A percentile compares a stretch with the other conserved stretches of the same genome.
phyloP scores from a whole-genome alignment of 2,329 filamentous ascomycete species.

The Dactylella cylindrospora region DNA sequence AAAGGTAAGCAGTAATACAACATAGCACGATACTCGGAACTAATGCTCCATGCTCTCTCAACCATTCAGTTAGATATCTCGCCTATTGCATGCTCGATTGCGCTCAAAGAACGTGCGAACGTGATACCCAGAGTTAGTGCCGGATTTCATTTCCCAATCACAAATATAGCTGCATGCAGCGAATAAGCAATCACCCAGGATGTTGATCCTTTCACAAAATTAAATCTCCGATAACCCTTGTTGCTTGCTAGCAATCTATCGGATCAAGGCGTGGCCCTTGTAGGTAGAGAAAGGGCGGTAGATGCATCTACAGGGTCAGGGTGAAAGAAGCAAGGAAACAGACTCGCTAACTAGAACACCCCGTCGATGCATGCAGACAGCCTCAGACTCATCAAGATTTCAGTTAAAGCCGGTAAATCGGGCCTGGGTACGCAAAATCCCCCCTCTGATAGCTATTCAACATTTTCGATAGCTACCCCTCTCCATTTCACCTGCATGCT shows the following conservation, averaged over 20 bases:
- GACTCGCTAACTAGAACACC: constrained; percentile 65
- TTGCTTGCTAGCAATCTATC: constrained; percentile 16
- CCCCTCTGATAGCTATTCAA: constrained; percentile 14
- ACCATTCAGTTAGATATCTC: constrained; percentile 33
- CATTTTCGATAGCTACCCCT: constrained; percentile 35
- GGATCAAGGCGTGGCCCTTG: constrained; percentile 7
- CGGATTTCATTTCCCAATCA: not conserved
- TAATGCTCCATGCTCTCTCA: not conserved
- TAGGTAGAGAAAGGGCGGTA: constrained; percentile 4
- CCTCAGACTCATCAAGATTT: constrained; percentile 65
- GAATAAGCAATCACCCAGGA: not conserved
- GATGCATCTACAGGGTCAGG: constrained; percentile 28
- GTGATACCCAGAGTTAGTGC: constrained; percentile 31
- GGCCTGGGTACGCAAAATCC: constrained; percentile 61
- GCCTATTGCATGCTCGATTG: constrained; percentile 39
- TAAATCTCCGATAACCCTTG: not conserved
- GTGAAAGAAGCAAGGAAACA: constrained; percentile 57
- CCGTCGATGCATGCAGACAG: constrained; percentile 51
- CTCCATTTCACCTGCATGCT: constrained; percentile 14
- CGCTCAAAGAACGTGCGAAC: constrained; percentile 39
- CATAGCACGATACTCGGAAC: too few species aligned
- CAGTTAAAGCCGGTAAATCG: constrained; percentile 65
- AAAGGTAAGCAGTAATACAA: constrained; percentile 24
- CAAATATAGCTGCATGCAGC: not conserved
- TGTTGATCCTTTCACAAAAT: not conserved